phyloP scores from a whole-genome alignment of 495 filamentous ascomycete species.

The Lasiosphaeria miniovina region DNA sequence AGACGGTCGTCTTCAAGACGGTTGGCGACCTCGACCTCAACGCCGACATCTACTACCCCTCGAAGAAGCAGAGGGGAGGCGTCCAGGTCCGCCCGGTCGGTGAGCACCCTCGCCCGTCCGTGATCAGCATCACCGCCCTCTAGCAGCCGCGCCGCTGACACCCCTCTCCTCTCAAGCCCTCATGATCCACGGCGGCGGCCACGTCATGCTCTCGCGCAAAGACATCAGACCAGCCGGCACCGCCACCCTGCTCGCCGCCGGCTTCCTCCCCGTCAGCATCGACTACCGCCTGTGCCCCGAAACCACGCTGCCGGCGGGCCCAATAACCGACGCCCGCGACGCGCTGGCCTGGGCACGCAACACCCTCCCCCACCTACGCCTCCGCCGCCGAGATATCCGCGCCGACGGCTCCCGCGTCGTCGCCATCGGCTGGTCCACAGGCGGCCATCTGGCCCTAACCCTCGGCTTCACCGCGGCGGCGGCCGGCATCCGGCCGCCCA shows the following conservation, averaged over 20 bases:
- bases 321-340: conserved; percentile 49
- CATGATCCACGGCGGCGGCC: conserved; percentile 57
- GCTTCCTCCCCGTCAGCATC: conserved; percentile 51
- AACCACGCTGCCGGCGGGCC: conserved; percentile 41
- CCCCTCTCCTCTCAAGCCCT: conserved; percentile 38
- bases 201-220: conserved; percentile 47
- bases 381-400: conserved; percentile 18
- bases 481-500: not conserved
- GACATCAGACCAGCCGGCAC: conserved; percentile 46
- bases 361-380: not conserved
- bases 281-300: conserved; percentile 60
- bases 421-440: conserved; percentile 56
- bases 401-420: conserved; percentile 42
- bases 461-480: conserved; percentile 33
- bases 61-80: too few species aligned
- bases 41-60: conserved; percentile 47
- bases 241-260: conserved; percentile 31
- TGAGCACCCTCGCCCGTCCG: conserved; percentile 38
- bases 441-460: conserved; percentile 52
- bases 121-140: conserved; percentile 34
- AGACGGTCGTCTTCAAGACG: conserved; percentile 36
- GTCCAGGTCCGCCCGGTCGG: not conserved
- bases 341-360: conserved; percentile 43
- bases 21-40: conserved; percentile 23
- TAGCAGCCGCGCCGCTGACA: not conserved